Conservation (phyloP, 2,329 filamentous ascomycete species). For the Fusarium buxicola region DNA sequence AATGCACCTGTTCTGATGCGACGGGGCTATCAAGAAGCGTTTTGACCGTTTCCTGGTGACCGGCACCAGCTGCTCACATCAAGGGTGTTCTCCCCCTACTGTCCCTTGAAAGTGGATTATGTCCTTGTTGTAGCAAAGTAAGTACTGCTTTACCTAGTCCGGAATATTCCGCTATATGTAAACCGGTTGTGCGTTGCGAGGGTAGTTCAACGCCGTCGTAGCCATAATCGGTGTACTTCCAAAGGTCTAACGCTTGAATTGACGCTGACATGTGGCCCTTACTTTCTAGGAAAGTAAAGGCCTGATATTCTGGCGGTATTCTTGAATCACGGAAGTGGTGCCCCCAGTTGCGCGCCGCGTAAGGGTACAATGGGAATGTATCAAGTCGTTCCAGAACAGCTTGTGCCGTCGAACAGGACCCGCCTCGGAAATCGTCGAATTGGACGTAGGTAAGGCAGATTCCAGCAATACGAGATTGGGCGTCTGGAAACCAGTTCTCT, state of each 20-base stretch:
- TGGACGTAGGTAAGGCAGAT: constrained; percentile 53
- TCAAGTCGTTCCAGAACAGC: not conserved
- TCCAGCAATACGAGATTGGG: constrained; percentile 44
- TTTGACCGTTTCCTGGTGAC: no score
- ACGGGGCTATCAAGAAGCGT: no score
- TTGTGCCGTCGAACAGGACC: not conserved
- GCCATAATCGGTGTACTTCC: no score
- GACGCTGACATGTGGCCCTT: not conserved
- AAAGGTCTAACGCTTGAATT: not conserved
- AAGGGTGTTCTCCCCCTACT: no score
- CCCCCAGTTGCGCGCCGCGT: not conserved
- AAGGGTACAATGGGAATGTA: not conserved
- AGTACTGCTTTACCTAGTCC: no score
- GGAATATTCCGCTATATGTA: no score
- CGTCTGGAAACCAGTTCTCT: constrained; percentile 47
- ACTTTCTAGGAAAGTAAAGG: not conserved
- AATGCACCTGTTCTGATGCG: no score
- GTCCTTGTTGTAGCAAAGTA: no score
- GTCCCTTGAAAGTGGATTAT: no score
- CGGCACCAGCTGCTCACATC: no score
- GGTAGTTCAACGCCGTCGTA: no score
- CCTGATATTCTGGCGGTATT: not conserved
- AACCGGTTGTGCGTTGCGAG: no score
- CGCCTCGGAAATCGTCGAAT: constrained; percentile 41
- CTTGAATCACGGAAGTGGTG: not conserved